Evolutionary conservation across 257 asterid species (phyloP), one percentile per base, ranked within the genome.

Genomic region (Avicennia marina): DNA sequence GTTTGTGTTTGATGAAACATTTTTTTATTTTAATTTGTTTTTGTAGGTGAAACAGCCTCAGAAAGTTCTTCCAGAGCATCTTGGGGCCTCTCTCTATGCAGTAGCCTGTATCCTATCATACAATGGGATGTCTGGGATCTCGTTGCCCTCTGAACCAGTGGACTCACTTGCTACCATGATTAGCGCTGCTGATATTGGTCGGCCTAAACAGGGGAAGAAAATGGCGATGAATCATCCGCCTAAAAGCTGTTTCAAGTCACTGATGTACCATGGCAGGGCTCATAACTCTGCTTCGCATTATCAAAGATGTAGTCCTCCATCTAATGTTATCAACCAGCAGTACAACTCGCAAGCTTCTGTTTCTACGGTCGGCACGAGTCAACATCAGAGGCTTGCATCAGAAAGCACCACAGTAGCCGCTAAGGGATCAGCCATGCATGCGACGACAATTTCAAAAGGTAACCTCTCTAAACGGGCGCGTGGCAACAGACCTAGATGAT

Each of bases 101-200:
- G 62, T 74, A 4, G 75, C 81, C n/a, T 75, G 94, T 58, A 57
- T 78, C 54, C 78, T 90, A 21, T 77, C 95, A 2, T 73, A 66
- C 19, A 90, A 85, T 15, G 96, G 96, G 21, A 82, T 81, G 96
- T 16, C 62, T 0, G 90, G 90, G 32, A 72, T 74, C 49, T 51
- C 76, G 2, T 45, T 65, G 71, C 86, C 75, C 4, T n/a, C 12
- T 6, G 77, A 72, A 34, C 57, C 85, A 6, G 60, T 65, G 18
- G 83, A 75, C 32, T 41, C 74, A 7, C 76, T 72, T 31, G 15
- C 86, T 34, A 50, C 78, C 7, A 69, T 65, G 75, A 79, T 66
- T 16, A 47, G 76, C 74, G 73, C 82, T 25, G 63, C 94, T 11
- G 76, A 53, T 24, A 72, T 72, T 13, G 66, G 71, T 18, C 80